Evolutionary conservation across 768 basidiomycete genomes (phyloP).

Genomic region (Phlebiopsis flavidoalba): DNA sequence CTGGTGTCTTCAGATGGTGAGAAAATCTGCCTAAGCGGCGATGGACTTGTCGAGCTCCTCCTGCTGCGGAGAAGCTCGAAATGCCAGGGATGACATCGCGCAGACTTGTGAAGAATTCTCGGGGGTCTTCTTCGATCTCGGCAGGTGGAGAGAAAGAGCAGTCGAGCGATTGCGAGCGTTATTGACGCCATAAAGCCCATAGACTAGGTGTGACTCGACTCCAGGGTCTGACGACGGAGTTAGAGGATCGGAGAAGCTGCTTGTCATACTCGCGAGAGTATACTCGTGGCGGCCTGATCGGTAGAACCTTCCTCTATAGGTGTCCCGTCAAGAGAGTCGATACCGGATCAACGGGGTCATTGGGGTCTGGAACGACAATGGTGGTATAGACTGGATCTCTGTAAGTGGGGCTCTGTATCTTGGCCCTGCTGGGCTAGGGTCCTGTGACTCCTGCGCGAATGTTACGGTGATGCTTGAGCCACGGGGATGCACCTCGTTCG

Average conservation of each 20-base stretch:
- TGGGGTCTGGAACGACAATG: neutral
- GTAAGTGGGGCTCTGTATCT: neutral
- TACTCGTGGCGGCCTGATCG: neutral
- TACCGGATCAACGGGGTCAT: conserved; percentile 1
- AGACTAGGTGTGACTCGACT: conserved; percentile 39
- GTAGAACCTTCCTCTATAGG: neutral
- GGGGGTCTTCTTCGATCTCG: conserved; percentile 6
- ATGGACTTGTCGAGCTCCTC: conserved; percentile 62
- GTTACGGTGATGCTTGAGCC: neutral
- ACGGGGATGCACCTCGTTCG: conserved; percentile 22
- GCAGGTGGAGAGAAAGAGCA: neutral
- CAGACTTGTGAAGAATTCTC: conserved; percentile 12
- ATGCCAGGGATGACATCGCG: conserved; percentile 24
- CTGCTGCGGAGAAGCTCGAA: conserved; percentile 48
- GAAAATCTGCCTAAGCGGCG: conserved; percentile 47
- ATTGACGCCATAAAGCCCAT: conserved; percentile 37
- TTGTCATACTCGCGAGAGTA: neutral
- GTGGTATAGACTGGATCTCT: neutral
- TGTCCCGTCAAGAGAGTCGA: neutral
- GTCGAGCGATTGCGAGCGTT: conserved; percentile 4
- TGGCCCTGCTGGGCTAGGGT: neutral
- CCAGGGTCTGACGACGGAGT: neutral
- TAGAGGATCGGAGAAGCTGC: neutral
- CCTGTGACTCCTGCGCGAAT: neutral
- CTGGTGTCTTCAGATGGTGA: neutral